Base-by-base conservation (phyloP, 2,329 filamentous ascomycete species). In the Cyphellophora attinorum region DNA sequence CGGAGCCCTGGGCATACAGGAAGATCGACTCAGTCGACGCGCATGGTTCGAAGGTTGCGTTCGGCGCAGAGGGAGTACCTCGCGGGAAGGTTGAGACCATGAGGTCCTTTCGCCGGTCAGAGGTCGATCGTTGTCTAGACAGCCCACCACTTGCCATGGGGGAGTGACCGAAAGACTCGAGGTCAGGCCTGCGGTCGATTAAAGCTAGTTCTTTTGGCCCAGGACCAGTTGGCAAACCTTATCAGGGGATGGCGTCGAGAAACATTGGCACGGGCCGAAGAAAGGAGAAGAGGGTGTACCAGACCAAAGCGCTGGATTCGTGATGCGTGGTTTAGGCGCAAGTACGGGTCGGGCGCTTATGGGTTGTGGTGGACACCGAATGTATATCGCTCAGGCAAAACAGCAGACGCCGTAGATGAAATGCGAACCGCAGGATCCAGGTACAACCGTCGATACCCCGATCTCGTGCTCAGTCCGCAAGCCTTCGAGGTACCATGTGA, bases 11-110 rank as follows among this genome's bases (percentile, higher is more conserved):
- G 15, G 85, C 79, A 59, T 93, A 95, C 16, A 98, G 72, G 46
- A 98, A 81, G 66, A 91, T 82, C 15, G 85, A 85, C 2, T 83
- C 85, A 4, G 91, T 96, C 18, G 91, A 86, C 12, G 86, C 85
- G 57, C 84, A 93, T 38, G 91, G 83, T 49, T 91, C 82, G 49
- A 95, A 85, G 42, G 77, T 62, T 41, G 61, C 57, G 33, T 70
- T 62, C 42, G 38, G 36, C n/a, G 29, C 32, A n/a, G 27, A 17
- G 15, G 36, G 28, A 23, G 41, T 44, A 32, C 37, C 29, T 16
- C 42, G 41, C 13, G 39, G 33, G 27, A 29, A 28, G n/a, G 40
- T 30, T 23, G 46, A 40, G 12, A 34, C 17, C 27, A 38, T 37
- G 6, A 36, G 29, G 27, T 40, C 41, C 29, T 41, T 45, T 13